These are phyloP conservation scores for Bauhinia variegata DNA, from an alignment of 306 rosid species.

Conservation along the genomic window DNA sequence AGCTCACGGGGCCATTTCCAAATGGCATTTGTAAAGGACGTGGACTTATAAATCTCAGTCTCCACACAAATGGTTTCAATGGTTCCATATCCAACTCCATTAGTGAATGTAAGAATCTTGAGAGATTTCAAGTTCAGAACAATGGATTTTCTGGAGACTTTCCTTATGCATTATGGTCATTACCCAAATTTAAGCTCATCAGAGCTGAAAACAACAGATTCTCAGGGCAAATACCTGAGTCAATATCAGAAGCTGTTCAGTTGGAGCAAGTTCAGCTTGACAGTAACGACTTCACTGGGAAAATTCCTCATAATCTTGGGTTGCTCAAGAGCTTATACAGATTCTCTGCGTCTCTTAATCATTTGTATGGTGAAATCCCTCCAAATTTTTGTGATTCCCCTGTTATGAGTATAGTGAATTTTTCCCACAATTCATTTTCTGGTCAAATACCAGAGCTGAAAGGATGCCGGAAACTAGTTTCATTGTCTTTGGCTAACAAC, in stretches of 20 bases:
- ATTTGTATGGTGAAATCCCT: conserved; percentile 78
- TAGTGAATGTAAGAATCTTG: conserved; percentile 71
- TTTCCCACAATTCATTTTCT: conserved; percentile 84
- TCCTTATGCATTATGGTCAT: conserved; percentile 71
- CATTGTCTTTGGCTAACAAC: conserved; percentile 81
- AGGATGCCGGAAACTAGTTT: conserved; percentile 81
- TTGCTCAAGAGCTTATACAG: conserved; percentile 75
- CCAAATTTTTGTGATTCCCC: conserved; percentile 90
- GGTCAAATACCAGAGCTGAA: conserved; percentile 77
- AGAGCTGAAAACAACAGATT: conserved; percentile 89
- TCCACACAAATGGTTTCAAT: conserved; percentile 70
- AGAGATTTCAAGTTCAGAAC: conserved; percentile 92
- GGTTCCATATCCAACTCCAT: conserved; percentile 68
- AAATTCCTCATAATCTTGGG: conserved; percentile 85
- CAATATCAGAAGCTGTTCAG: conserved; percentile 71
- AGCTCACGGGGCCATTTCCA: conserved; percentile 77
- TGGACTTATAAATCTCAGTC: conserved; percentile 60
- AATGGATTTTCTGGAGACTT: conserved; percentile 80
- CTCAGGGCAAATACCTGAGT: conserved; percentile 83
- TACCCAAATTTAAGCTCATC: conserved; percentile 80
- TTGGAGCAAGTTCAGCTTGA: conserved; percentile 97
- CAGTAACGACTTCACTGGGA: conserved; percentile 68
- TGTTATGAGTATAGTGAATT: conserved; percentile 90
- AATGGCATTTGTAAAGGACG: conserved; percentile 65
- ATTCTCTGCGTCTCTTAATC: conserved; percentile 87